Percentiles rank a stretch among this genome's conserved stretches.
These are phyloP conservation scores for Canna indica DNA, from an alignment of 176 grass and related monocot genomes.

Conservation along the genomic window DNA sequence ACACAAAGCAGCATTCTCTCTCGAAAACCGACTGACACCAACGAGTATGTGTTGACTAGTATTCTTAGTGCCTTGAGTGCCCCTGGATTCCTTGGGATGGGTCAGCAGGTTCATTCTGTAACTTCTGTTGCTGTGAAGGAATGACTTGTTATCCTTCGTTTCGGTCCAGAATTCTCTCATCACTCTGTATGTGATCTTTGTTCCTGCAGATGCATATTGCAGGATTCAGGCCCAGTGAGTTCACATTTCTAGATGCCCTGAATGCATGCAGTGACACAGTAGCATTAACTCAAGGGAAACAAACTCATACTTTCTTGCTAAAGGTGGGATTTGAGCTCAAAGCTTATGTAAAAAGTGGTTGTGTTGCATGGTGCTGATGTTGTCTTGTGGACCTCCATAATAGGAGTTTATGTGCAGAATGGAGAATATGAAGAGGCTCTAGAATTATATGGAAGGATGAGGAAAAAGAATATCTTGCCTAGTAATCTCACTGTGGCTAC, in stretches of 20 bases:
- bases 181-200: constrained; percentile 53
- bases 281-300: constrained; percentile 39
- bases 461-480: constrained; percentile 47
- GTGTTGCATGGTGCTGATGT: constrained; percentile 35
- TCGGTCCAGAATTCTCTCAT: constrained; percentile 64
- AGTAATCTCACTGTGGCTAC: constrained; percentile 49
- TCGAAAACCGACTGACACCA: too few relatives aligned
- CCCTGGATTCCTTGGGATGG: constrained; percentile 35
- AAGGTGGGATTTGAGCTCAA: constrained; percentile 55
- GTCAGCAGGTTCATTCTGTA: constrained; percentile 57
- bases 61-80: constrained; percentile 52
- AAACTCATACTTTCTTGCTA: constrained; percentile 48
- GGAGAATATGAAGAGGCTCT: constrained; percentile 62
- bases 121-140: constrained; percentile 34
- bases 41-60: constrained; percentile 48
- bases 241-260: constrained; percentile 62
- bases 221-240: constrained; percentile 48
- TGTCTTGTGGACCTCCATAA: constrained; percentile 59
- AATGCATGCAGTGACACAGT: constrained; percentile 44
- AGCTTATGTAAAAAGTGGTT: constrained; percentile 59
- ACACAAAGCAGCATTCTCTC: too few relatives aligned
- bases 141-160: constrained; percentile 34
- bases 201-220: constrained; percentile 54
- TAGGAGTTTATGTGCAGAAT: constrained; percentile 61
- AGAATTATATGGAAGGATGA: constrained; percentile 44